These are phyloP conservation scores for Aspergillus fumigatiaffinis DNA, from an alignment of 2,329 filamentous ascomycete genomes.

Conservation along the genomic window DNA sequence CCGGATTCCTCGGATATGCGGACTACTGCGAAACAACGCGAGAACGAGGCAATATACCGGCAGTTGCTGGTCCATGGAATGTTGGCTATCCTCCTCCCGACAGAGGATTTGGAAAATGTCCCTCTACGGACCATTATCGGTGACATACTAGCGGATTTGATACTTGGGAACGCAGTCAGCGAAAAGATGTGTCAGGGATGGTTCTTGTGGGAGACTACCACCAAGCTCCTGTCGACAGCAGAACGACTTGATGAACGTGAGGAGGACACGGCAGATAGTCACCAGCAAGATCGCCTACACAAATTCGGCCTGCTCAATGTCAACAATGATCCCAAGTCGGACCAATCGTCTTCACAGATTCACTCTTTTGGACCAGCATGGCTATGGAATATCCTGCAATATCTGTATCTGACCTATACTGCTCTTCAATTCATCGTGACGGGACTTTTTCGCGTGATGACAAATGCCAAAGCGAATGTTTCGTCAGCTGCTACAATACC, in stretches of 20 bases:
- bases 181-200: constrained; percentile 81
- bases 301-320: constrained; percentile 54
- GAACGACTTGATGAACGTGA: constrained; percentile 20
- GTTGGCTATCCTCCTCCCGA: constrained; percentile 79
- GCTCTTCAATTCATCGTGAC: constrained; percentile 62
- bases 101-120: constrained; percentile 84
- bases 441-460: constrained; percentile 64
- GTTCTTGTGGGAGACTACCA: constrained; percentile 81
- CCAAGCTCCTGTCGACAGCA: constrained; percentile 60
- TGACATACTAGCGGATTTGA: constrained; percentile 85
- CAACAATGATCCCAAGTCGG: constrained; percentile 21
- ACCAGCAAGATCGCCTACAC: constrained; percentile 46
- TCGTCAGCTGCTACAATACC: constrained; percentile 22
- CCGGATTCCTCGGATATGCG: constrained; percentile 54
- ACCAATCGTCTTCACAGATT: constrained; percentile 23
- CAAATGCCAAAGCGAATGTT: constrained; percentile 51
- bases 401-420: constrained; percentile 51
- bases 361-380: constrained; percentile 36
- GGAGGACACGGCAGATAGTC: constrained; percentile 28
- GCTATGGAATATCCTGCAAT: constrained; percentile 53
- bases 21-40: constrained; percentile 58
- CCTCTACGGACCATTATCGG: constrained; percentile 79
- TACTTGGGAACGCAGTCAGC: constrained; percentile 76
- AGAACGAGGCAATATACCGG: constrained; percentile 79
- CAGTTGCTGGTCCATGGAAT: constrained; percentile 81